Evolutionary conservation across 2,329 filamentous ascomycete species (phyloP), one percentile per base, ranked within the genome.

Genomic region (Aureobasidium sp.): DNA sequence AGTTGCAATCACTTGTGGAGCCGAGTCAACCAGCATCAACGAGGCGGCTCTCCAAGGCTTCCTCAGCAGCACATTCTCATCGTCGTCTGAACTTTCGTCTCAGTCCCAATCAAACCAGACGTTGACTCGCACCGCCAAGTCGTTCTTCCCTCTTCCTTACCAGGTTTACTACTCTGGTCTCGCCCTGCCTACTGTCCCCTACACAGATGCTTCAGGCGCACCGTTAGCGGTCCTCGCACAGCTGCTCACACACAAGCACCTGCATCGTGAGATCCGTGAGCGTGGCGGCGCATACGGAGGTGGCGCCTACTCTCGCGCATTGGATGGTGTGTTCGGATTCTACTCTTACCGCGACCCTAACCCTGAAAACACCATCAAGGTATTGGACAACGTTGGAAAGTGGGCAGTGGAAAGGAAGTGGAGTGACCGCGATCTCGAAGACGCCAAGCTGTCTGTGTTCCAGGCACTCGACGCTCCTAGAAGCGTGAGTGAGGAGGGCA

Each of bases 291-390:
- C 94, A 0, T 99, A 99, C 68, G 94, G 94, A 48, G 94, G 91
- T 27, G 91, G 92, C 13, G 93, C 94, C 1, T 93, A 91, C 72
- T 87, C 89, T 48, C 86, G 86, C 29, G 84, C 88, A 0, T 77
- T 96, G 8, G 88, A 90, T 67, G 93, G 92, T 29, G 74, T 96
- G 1, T 97, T 99, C 68, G 91, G 91, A 16, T 95, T 97, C 78
- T 97, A 96, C 77, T 93, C 90, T 48, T 99, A 99, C 80, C 89
- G 94, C 57, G 94, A 99, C 72, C 94, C 94, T 3, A 97, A 97
- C 72, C 93, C 94, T 0, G 81, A 87, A 65, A 97, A 96, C 74
- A 93, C 91, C 0, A 78, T 97, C 66, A 84, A 83, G 61, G 89
- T 97, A 63, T 96, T 97, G 86, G 80, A 83, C 36, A 87, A 88